Evolutionary conservation across 257 asterid genomes (phyloP).

Genomic region (Petunia secreta): DNA sequence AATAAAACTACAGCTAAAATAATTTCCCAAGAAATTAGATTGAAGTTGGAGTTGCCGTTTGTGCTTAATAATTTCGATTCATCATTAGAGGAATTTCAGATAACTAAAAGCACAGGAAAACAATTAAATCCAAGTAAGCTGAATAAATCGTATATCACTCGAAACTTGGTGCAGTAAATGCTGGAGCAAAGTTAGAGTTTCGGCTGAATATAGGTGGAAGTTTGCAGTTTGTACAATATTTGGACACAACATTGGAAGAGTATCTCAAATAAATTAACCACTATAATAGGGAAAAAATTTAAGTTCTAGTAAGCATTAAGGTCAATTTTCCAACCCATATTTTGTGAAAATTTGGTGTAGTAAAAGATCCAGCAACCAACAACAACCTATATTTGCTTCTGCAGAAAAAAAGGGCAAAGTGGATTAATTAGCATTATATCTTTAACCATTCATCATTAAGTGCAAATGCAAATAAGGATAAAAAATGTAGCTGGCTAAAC

Average conservation of each 20-base stretch:
- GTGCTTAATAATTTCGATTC: too few species aligned
- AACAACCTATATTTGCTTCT: slow-evolving; percentile 3
- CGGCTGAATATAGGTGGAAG: too few species aligned
- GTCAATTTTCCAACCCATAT: not conserved
- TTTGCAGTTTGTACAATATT: too few species aligned
- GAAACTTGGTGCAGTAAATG: too few species aligned
- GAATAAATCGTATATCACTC: too few species aligned
- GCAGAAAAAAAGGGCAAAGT: not conserved
- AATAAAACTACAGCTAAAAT: too few species aligned
- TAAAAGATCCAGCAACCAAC: not conserved
- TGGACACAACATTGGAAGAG: not conserved
- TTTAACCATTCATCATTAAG: slow-evolving; percentile 15
- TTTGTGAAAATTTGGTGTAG: not conserved
- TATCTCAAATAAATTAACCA: not conserved
- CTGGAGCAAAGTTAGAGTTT: too few species aligned
- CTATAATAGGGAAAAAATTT: not conserved
- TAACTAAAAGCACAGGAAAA: too few species aligned
- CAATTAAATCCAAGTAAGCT: too few species aligned
- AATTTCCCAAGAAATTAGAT: too few species aligned
- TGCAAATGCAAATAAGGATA: slow-evolving; percentile 6
- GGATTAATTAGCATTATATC: slow-evolving; percentile 14
- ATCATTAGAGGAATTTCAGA: too few species aligned
- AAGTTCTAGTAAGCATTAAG: not conserved
- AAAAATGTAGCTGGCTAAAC: not conserved
- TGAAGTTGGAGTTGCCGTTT: too few species aligned